Percentiles rank a stretch among this genome's conserved stretches.
phyloP scores from a whole-genome alignment of 2,329 filamentous ascomycete genomes.

The Colletotrichum tanaceti region DNA sequence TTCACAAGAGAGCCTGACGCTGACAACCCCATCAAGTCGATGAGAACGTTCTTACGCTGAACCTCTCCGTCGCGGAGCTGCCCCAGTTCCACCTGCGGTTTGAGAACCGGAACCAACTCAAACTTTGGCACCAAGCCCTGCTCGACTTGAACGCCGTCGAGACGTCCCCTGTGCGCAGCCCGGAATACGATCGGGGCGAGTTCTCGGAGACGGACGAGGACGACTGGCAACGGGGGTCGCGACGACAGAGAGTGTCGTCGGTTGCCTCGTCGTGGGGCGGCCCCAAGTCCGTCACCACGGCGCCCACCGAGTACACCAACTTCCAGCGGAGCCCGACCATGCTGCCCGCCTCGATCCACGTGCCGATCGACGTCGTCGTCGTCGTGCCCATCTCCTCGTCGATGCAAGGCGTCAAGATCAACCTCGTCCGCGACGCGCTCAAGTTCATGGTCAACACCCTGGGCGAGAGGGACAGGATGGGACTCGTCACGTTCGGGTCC shows the following conservation, averaged over 20 bases:
- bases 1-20: slow-evolving; percentile 44
- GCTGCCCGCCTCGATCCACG: slow-evolving; percentile 73
- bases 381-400: slow-evolving; percentile 97
- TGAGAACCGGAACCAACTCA: slow-evolving; percentile 83
- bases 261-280: slow-evolving; percentile 85
- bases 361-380: slow-evolving; percentile 94
- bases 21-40: slow-evolving; percentile 63
- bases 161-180: slow-evolving; percentile 70
- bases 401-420: slow-evolving; percentile 99
- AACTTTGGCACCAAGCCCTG: slow-evolving; percentile 89
- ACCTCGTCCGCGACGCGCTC: slow-evolving; percentile 88
- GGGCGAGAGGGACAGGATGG: slow-evolving; percentile 95
- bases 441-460: slow-evolving; percentile 91
- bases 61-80: slow-evolving; percentile 89
- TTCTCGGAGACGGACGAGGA: slow-evolving; percentile 89
- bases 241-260: slow-evolving; percentile 80
- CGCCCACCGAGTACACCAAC: slow-evolving; percentile 91
- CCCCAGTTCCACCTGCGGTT: slow-evolving; percentile 96
- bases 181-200: slow-evolving; percentile 83
- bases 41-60: slow-evolving; percentile 87
- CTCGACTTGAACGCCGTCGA: slow-evolving; percentile 83
- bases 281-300: slow-evolving; percentile 84
- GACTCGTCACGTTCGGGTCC: slow-evolving; percentile 95
- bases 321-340: slow-evolving; percentile 65
- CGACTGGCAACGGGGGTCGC: slow-evolving; percentile 75